phyloP scores from a whole-genome alignment of 768 basidiomycete species.

The Mycena venus region DNA sequence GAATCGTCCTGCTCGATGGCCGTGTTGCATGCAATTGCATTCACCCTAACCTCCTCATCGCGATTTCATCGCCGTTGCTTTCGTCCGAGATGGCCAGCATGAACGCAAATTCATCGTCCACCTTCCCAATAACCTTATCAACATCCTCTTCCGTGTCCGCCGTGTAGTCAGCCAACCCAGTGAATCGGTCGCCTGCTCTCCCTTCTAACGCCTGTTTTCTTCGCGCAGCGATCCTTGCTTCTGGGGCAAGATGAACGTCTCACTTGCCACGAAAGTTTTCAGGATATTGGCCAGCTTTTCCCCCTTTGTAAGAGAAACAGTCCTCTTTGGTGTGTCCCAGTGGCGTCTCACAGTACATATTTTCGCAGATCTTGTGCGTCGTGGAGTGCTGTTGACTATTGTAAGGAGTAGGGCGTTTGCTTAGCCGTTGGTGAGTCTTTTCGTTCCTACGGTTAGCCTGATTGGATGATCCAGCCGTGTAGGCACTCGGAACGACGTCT shows the following conservation, averaged over 20 bases:
- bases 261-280: background rate
- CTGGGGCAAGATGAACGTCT: conserved; percentile 25
- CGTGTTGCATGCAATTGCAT: background rate
- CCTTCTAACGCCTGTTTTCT: background rate
- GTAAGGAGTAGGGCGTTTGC: background rate
- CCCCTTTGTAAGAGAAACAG: conserved; percentile 43
- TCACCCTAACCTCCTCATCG: conserved; percentile 8
- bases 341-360: conserved; percentile 34
- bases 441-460: background rate
- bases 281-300: conserved; percentile 43
- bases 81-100: background rate
- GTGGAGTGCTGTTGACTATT: background rate
- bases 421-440: background rate
- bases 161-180: conserved; percentile 10
- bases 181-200: conserved; percentile 6
- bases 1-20: background rate
- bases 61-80: conserved; percentile 6
- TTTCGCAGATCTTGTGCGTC: conserved; percentile 11
- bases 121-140: background rate
- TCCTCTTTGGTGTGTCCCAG: conserved; percentile 34
- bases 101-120: background rate
- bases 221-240: conserved; percentile 5
- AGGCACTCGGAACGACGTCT: background rate
- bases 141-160: conserved; percentile 18
- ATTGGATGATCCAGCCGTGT: background rate